Evolutionary conservation across 257 asterid species (phyloP), one percentile per base, ranked within the genome.

Genomic region (Lantana camara): DNA sequence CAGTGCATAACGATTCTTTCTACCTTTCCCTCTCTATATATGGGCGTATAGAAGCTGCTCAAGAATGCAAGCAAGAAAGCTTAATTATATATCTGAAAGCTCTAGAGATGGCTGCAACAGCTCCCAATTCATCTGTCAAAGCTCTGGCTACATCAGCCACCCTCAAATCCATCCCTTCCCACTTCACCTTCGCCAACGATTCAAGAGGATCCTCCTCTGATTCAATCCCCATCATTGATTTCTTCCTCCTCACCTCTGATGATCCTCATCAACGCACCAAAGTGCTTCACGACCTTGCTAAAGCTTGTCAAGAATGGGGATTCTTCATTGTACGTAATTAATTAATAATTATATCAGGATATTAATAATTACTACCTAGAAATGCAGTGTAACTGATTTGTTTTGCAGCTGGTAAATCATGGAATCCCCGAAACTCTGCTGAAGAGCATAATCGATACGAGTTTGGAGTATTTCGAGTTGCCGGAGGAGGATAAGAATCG

Each of bases 241-340:
- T 68, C 34, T 83, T 83, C 15, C 60, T 49, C 0, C 79, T 79
- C 34, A 13, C 60, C 37, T 64, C 79, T 9, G 61, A n/a, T 8
- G 29, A 48, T 27, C 62, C 78, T 4, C 63, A 69, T 20, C 72
- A 68, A 58, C 77, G 79, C 16, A 54, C 66, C 61, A 42, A 66
- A 57, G 65, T 22, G 5, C 70, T 79, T 46, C 54, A 30, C 10
- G 70, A 76, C 4, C 77, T 79, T 9, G 69, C 69, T n/a, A 60
- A 14, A n/a, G 85, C 82, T 1, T 79, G 88, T 40, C 67, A 74
- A 49, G 79, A 82, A n/a, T n/a, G n/a, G n/a, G n/a, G n/a, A n/a
- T n/a, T n/a, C n/a, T n/a, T n/a, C n/a, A n/a, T n/a, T n/a, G 88
- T 22, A 8, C 51, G 16, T 30, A 30, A 3, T 2, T 30, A 30